Evolutionary conservation across 148 eudicot species (phyloP), one percentile per base, ranked within the genome.

Genomic region (Silene uniflora): DNA sequence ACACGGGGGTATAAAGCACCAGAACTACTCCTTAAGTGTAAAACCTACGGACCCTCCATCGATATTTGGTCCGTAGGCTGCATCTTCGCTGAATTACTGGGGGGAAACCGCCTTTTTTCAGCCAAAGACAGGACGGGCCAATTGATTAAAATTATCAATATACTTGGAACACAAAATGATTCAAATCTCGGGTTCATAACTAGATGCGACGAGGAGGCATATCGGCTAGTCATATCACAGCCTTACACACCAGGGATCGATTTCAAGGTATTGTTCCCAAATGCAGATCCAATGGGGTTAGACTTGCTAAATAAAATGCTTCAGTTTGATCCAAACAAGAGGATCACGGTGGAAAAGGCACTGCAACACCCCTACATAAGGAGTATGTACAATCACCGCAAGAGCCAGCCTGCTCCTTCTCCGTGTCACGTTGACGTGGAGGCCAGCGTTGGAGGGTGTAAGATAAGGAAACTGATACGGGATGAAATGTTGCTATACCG

Each of bases 51-150:
- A 42, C 27, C 89, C 19, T 67, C 89, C 6, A 73, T 86, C n/a
- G 89, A 86, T 25, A 70, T 86, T 1, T 86, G 89, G 89, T 78
- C 87, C 1, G 85, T 78, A 7, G 89, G 87, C 0, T 86, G 89
- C 62, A 84, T 84, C 59, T 80, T 86, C 3, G 89, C 85, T 6
- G 89, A 86, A 73, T 17, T 86, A 14, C 69, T 86, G 6, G 87
- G 87, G 1, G 74, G 89, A 69, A 82, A 42, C 85, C 87, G 0
- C 12, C 52, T 84, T 14, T 86, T 86, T 23, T 84, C 83, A 0
- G 89, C 87, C 4, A 75, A 19, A 0, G 76, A 77, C 17, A 63
- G 63, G 24, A 62, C 81, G 0, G 59, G 63, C 42, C 89, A 86
- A 66, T 47, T 86, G 22, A 55, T 63, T 13, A 71, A 72, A 6